Base-by-base conservation (phyloP, 352 stramenopile species). In the Phytophthora pseudosyringae region DNA sequence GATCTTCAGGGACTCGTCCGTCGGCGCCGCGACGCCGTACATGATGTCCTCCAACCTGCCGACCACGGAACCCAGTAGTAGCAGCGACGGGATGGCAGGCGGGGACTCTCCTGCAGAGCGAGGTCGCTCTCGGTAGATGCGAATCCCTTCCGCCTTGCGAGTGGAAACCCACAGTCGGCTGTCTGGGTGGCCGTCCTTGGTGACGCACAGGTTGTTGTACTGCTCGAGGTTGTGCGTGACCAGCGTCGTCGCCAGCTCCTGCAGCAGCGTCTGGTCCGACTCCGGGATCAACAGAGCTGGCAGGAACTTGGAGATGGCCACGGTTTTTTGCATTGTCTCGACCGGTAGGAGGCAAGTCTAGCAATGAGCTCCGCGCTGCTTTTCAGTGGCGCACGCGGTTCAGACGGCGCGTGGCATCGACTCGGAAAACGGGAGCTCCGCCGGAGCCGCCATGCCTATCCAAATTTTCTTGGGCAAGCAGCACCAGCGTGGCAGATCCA, bases 31-130 rank as follows among this genome's bases (percentile, higher is more conserved):
- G 5, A 75, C 53, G 35, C 59, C 73, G 48, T 69, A 74, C 73
- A 81, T 76, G 46, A 76, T 54, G 61, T 81, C 73, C 33, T 76
- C 58, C 5, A 81, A 15, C 12, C 49, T 76, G 21, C 73, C 73
- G 2, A 69, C 53, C 5, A 81, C 36, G 0, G 69, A 69, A 15
- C 73, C 73, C 12, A 76, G 47, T 4, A 76, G 41, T 31, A 76
- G 56, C 13, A 80, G 49, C 28, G 71, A 80, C 1, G 67, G 64
- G n/a, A 68, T 78, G 8, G 55, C 36, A 35, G 60, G 36, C 13
- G 51, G 50, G 1, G 43, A 46, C 15, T 54, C 52, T n/a, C 29
- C 11, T 13, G n/a, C 10, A 18, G 18, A 7, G 15, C n/a, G 43
- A 15, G 53, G 52, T 4, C 61, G 58, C 18, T 78, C 71, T 58